phyloP scores from a whole-genome alignment of 495 filamentous ascomycete species.

The Lophiostoma macrostomum region DNA sequence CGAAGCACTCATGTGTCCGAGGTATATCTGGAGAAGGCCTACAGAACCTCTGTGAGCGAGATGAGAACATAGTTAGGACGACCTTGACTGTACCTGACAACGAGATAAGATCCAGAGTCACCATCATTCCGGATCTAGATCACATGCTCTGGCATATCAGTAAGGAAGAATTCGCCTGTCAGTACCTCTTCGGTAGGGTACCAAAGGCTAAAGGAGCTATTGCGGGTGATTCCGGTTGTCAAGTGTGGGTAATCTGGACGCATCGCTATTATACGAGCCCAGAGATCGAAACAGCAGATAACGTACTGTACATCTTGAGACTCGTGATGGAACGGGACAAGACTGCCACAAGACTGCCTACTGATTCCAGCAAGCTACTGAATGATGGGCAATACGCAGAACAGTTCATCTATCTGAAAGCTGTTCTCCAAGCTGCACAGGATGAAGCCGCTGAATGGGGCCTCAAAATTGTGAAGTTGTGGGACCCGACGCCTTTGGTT shows the following conservation, averaged over 20 bases:
- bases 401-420: conserved; percentile 9
- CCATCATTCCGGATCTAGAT: conserved; percentile 11
- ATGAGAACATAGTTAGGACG: conserved; percentile 1
- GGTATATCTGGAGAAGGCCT: not conserved
- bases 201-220: conserved; percentile 8
- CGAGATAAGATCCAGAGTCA: not conserved
- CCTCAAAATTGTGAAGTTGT: conserved; percentile 18
- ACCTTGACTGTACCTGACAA: not conserved
- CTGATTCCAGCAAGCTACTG: not conserved
- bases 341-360: conserved; percentile 10
- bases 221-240: not conserved
- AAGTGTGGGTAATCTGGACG: conserved; percentile 13
- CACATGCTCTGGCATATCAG: conserved; percentile 14
- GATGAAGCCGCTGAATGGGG: conserved; percentile 27
- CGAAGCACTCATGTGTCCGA: not conserved
- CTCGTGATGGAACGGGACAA: conserved; percentile 9
- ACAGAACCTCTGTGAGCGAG: conserved; percentile 2
- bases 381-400: not conserved
- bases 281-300: not conserved
- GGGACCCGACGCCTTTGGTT: conserved; percentile 26
- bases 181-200: conserved; percentile 8
- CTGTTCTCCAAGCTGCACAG: conserved; percentile 26
- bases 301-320: conserved; percentile 12
- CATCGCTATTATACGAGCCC: conserved; percentile 11
- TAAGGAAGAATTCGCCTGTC: conserved; percentile 11